Evolutionary conservation across 2,329 filamentous ascomycete species (phyloP).

Genomic region (Didymella lethalis): DNA sequence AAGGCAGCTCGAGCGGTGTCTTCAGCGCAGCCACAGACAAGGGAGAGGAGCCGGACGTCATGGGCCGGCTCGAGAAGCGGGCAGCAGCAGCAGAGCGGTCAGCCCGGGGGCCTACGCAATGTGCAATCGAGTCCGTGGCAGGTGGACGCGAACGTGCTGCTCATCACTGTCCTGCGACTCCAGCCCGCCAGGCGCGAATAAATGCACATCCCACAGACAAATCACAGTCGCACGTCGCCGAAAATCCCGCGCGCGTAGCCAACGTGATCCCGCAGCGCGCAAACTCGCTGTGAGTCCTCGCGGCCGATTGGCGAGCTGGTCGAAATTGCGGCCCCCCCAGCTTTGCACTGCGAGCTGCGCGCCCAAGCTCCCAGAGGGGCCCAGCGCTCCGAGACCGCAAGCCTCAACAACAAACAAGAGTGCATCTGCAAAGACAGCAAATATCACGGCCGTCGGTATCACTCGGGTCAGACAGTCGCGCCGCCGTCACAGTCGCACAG

Average conservation of each 20-base stretch:
- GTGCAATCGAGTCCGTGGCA: slow-evolving; percentile 13
- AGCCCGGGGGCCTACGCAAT: slow-evolving; percentile 21
- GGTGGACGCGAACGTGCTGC: slow-evolving; percentile 17
- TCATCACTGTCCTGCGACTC: not conserved
- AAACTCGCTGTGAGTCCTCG: not conserved
- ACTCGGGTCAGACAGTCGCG: slow-evolving; percentile 16
- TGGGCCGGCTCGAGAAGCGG: slow-evolving; percentile 16
- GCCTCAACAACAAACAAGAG: slow-evolving; percentile 12
- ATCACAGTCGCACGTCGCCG: slow-evolving; percentile 39
- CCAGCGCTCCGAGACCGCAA: slow-evolving; percentile 16
- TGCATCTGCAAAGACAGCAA: slow-evolving; percentile 11
- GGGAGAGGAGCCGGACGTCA: slow-evolving; percentile 20
- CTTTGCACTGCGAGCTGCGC: slow-evolving; percentile 9
- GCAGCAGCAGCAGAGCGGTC: slow-evolving; percentile 20
- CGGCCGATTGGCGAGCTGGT: slow-evolving; percentile 29
- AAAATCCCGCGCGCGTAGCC: slow-evolving; percentile 42
- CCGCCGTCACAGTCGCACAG: slow-evolving; percentile 22
- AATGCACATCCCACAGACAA: slow-evolving; percentile 35
- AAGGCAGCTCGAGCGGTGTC: not conserved
- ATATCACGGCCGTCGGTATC: slow-evolving; percentile 6
- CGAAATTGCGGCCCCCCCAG: slow-evolving; percentile 33
- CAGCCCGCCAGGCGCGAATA: slow-evolving; percentile 14
- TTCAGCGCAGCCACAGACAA: slow-evolving; percentile 5
- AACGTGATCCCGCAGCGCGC: slow-evolving; percentile 33
- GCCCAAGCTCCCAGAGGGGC: slow-evolving; percentile 7